These are phyloP conservation scores for Orbilia quercus DNA, from an alignment of 2,329 filamentous ascomycete genomes.

Conservation along the genomic window DNA sequence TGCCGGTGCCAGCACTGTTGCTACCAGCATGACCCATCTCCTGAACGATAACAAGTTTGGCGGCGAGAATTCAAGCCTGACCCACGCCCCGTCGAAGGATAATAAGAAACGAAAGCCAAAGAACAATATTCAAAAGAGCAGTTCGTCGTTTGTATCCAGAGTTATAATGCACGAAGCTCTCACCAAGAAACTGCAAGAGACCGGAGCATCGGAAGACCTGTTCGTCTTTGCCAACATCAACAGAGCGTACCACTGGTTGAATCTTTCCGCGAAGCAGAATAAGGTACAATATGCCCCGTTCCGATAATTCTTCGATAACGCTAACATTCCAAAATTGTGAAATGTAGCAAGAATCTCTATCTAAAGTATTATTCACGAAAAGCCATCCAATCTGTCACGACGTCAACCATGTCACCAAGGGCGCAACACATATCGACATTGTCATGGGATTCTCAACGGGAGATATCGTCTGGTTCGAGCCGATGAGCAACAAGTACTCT, in stretches of 20 bases:
- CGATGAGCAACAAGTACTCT: constrained; percentile 93
- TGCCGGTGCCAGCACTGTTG: constrained; percentile 36
- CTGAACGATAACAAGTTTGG: constrained; percentile 70
- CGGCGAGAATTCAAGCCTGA: constrained; percentile 81
- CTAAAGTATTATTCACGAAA: constrained; percentile 96
- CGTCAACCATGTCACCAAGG: constrained; percentile 85
- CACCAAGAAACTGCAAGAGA: constrained; percentile 81
- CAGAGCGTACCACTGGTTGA: constrained; percentile 94
- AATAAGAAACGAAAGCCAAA: constrained; percentile 91
- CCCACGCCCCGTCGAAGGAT: constrained; percentile 73
- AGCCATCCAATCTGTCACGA: constrained; percentile 95
- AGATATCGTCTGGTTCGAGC: constrained; percentile 98
- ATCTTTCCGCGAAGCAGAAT: constrained; percentile 76
- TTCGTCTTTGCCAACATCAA: constrained; percentile 97
- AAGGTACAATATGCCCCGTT: constrained; percentile 67
- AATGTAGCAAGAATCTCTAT: constrained; percentile 84
- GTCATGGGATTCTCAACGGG: constrained; percentile 96
- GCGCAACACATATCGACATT: constrained; percentile 82
- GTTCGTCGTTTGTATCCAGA: constrained; percentile 96
- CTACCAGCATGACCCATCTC: constrained; percentile 54
- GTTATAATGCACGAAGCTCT: constrained; percentile 89
- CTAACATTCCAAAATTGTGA: background rate
- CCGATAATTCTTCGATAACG: background rate
- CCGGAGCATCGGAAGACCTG: constrained; percentile 76
- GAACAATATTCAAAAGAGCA: constrained; percentile 98